phyloP scores from a whole-genome alignment of 495 filamentous ascomycete species.

The Aspergillus ostianus region DNA sequence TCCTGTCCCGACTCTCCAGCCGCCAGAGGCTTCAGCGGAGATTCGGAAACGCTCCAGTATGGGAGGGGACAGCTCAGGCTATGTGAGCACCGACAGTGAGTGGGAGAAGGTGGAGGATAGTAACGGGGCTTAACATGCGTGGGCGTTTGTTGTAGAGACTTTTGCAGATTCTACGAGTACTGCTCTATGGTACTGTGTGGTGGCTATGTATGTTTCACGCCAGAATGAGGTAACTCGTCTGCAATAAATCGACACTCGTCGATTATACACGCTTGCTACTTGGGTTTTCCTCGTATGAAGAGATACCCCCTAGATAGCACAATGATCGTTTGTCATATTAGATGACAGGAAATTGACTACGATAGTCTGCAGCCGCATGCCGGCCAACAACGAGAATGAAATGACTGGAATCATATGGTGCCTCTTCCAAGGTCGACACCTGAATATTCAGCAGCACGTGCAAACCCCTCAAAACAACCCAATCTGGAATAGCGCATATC shows the following conservation, averaged over 20 bases:
- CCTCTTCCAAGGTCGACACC: too few relatives aligned
- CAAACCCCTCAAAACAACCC: background rate
- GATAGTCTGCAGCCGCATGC: too few relatives aligned
- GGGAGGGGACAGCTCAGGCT: slow-evolving; percentile 48
- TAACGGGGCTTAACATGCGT: slow-evolving; percentile 19
- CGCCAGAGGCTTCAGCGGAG: slow-evolving; percentile 26
- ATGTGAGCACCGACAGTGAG: slow-evolving; percentile 55
- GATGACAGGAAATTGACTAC: background rate
- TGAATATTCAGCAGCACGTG: background rate
- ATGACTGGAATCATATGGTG: too few relatives aligned
- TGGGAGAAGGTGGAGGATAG: slow-evolving; percentile 55
- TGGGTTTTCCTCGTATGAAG: background rate
- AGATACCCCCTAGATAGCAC: background rate
- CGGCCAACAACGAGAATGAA: too few relatives aligned
- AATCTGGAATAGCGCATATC: background rate
- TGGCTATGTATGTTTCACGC: background rate
- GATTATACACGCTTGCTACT: background rate
- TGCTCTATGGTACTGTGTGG: background rate
- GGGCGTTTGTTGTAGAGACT: background rate
- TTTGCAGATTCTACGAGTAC: background rate
- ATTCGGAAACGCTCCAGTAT: slow-evolving; percentile 42
- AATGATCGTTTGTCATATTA: background rate
- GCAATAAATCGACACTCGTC: background rate
- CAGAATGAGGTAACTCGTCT: background rate
- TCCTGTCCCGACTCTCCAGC: slow-evolving; percentile 28